Evolutionary conservation across 345 rosid genomes (phyloP).

Genomic region (Passiflora organensis): DNA sequence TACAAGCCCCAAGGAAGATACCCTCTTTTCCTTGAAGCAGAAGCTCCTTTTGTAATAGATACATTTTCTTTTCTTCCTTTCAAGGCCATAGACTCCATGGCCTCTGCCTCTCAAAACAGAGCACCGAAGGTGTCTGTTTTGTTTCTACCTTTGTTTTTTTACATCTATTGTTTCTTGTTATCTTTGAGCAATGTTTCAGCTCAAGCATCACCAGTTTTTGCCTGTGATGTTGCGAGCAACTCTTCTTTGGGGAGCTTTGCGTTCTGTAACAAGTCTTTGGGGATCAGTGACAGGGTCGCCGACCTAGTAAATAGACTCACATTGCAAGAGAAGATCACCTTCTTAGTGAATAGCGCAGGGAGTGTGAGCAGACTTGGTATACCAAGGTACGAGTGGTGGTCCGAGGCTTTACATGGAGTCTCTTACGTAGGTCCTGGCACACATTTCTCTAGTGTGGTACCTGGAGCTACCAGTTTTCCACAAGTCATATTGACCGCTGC

Average conservation of each 20-base stretch:
- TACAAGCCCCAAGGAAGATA: no score
- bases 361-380: constrained; percentile 71
- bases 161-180: not conserved
- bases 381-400: constrained; percentile 93
- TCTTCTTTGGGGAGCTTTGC: constrained; percentile 43
- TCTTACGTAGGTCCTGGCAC: constrained; percentile 81
- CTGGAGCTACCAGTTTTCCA: constrained; percentile 95
- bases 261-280: constrained; percentile 51
- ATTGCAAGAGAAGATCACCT: constrained; percentile 66
- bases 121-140: constrained; percentile 33
- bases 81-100: constrained; percentile 9
- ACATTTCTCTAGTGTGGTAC: constrained; percentile 47
- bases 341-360: constrained; percentile 45
- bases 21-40: no score
- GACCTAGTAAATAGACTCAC: constrained; percentile 74
- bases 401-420: constrained; percentile 94
- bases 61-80: no score
- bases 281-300: constrained; percentile 43
- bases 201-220: constrained; percentile 57
- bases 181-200: constrained; percentile 15
- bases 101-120: constrained; percentile 18
- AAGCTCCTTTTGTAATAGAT: no score
- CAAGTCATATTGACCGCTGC: constrained; percentile 91
- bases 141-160: constrained; percentile 7
- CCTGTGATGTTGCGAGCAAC: constrained; percentile 54